Percentiles rank a stretch among this genome's conserved stretches.
phyloP scores from a whole-genome alignment of 2,329 filamentous ascomycete genomes.

The Fusarium burgessii region DNA sequence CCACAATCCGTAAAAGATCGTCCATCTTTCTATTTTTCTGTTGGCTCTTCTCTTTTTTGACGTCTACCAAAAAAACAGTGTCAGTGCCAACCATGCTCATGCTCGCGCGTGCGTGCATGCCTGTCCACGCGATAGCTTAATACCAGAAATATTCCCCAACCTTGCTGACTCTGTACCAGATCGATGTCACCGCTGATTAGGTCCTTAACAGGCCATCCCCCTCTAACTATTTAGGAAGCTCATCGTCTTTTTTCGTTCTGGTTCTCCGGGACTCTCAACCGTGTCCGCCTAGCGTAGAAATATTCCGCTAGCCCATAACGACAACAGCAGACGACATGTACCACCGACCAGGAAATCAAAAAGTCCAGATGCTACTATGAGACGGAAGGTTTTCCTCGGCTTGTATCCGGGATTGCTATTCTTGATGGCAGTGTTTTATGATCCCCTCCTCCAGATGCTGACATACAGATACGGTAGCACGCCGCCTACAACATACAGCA shows the following conservation, averaged over 20 bases:
- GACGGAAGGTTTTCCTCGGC: conserved; percentile 6
- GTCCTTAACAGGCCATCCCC: conserved; percentile 9
- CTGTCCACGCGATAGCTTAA: conserved; percentile 36
- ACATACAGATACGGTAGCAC: neutral
- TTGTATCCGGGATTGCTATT: conserved; percentile 1
- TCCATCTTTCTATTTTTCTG: neutral
- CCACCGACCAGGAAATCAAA: conserved; percentile 4
- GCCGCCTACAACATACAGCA: too few species aligned
- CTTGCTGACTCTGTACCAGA: conserved; percentile 11
- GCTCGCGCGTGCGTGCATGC: neutral
- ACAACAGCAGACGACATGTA: conserved; percentile 6
- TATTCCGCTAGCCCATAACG: conserved; percentile 24
- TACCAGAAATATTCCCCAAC: neutral
- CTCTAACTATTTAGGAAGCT: conserved; percentile 13
- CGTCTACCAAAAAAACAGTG: neutral
- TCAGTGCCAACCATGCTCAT: conserved; percentile 44
- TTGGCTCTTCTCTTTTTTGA: neutral
- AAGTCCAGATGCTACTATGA: conserved; percentile 8
- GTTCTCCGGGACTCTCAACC: conserved; percentile 31
- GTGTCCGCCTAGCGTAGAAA: conserved; percentile 35
- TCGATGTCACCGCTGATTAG: conserved; percentile 28
- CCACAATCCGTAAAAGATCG: conserved; percentile 35
- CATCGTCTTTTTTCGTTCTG: conserved; percentile 27
- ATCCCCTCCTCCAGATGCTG: conserved; percentile 3
- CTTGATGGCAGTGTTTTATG: neutral